Percentiles rank a stretch among this genome's conserved stretches.
phyloP scores from a whole-genome alignment of 257 asterid genomes.

The Solanum tarapatanum region DNA sequence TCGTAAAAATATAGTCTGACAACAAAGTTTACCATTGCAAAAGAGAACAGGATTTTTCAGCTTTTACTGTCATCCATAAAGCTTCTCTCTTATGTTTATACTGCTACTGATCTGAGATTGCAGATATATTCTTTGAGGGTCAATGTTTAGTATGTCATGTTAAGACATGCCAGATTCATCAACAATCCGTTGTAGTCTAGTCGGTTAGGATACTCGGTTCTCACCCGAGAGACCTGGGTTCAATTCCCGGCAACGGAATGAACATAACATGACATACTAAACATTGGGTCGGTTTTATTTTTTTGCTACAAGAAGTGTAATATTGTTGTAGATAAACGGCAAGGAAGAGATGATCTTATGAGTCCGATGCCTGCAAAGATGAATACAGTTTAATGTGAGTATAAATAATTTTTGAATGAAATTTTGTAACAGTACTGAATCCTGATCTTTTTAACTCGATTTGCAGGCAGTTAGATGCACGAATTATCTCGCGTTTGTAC shows the following conservation, averaged over 20 bases:
- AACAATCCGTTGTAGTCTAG: conserved; percentile 87
- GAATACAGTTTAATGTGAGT: background rate
- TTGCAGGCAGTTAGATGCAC: background rate
- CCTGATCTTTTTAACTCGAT: background rate
- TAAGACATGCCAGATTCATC: background rate
- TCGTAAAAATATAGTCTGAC: background rate
- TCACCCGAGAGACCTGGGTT: conserved; percentile 99
- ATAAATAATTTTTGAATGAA: background rate
- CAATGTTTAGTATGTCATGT: background rate
- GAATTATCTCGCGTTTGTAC: background rate
- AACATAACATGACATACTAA: background rate
- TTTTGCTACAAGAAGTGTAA: background rate
- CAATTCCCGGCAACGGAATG: conserved; percentile 67
- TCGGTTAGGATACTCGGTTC: conserved; percentile 99
- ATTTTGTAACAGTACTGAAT: background rate
- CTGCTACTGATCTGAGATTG: background rate
- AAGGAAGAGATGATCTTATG: background rate
- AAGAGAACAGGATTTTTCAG: background rate
- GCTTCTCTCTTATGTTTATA: background rate
- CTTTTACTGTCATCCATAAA: background rate
- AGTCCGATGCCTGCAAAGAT: background rate
- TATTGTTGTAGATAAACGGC: background rate
- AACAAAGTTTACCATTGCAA: background rate
- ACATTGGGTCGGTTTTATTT: background rate
- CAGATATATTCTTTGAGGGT: background rate